These are phyloP conservation scores for Eucalyptus polybractea DNA, from an alignment of 345 rosid species.

Conservation along the genomic window DNA sequence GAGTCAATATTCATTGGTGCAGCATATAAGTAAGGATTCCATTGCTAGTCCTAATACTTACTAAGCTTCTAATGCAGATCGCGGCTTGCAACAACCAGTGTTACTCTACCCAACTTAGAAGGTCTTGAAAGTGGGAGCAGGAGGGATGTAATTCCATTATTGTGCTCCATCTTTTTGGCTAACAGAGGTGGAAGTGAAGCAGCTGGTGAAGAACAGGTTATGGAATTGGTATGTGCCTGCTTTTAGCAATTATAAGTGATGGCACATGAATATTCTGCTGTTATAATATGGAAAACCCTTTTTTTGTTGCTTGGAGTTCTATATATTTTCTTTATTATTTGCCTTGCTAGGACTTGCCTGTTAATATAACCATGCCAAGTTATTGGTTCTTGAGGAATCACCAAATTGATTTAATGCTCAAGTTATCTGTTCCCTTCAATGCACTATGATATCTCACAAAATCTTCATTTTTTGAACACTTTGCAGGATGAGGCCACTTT, in stretches of 20 bases:
- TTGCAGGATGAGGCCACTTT: constrained; percentile 58
- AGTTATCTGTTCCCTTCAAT: neutral
- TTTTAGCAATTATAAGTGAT: neutral
- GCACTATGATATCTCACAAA: neutral
- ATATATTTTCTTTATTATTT: neutral
- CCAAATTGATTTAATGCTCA: neutral
- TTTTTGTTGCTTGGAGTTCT: neutral
- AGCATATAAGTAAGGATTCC: neutral
- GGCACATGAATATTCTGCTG: neutral
- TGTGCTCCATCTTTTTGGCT: constrained; percentile 82
- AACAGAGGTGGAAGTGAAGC: constrained; percentile 57
- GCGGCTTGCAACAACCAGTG: constrained; percentile 63
- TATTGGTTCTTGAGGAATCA: neutral
- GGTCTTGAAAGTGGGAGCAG: constrained; percentile 31
- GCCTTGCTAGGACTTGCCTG: neutral
- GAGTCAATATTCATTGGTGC: neutral
- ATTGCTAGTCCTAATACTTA: neutral
- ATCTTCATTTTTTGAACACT: neutral
- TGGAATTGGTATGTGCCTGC: constrained; percentile 51
- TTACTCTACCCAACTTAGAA: constrained; percentile 36
- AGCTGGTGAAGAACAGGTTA: constrained; percentile 38
- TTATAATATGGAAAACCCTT: neutral
- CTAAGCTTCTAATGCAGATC: constrained; percentile 33
- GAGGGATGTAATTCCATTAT: constrained; percentile 51
- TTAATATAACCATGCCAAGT: neutral